Base-by-base conservation (phyloP, 495 filamentous ascomycete species). In the Lasiosphaeriaceae sp. region DNA sequence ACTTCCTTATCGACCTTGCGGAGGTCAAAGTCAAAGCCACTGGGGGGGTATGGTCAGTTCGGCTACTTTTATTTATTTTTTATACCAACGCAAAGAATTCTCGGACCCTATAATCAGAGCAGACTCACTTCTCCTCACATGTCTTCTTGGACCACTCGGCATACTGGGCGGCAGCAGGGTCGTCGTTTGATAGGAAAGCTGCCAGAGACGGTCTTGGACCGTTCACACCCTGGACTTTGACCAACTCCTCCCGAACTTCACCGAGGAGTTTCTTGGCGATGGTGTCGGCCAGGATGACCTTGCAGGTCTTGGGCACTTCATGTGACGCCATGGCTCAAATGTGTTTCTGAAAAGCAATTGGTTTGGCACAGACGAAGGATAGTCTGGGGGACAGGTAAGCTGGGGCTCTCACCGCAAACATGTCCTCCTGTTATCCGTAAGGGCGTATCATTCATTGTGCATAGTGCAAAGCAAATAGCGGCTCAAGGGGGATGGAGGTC, bases 121-220 rank as follows among this genome's bases (percentile, higher is more conserved):
- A 60, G 61, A 71, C 86, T 86, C 76, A 96, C 93, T 96, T 92
- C 74, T 97, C 92, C 69, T 82, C 80, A 69, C 90, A 96, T 2
- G 94, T 97, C 79, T 96, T 96, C 68, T 87, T 85, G n/a, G 91
- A 96, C 91, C 90, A 96, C 66, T 96, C 88, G 55, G 94, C 94
- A 70, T 98, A 98, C 78, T 94, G 90, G 56, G 85, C 76, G 34
- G 93, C 94, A 17, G 90, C 89, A 39, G 92, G 92, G 74, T 98
- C 94, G 58, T 83, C 78, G 69, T 96, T 96, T 50, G 94, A 90
- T 52, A 98, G 80, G 72, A 96, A 96, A 26, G 93, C 94, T 17
- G 93, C 89, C 22, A 98, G 78, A 52, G 88, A 81, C 45, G 94
- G 92, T 64, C 83, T 80, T 51, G 74, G 75, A 20, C 70, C 68